Base-by-base conservation (phyloP, 1,284 basidiomycete genomes). In the Apiotrichum laibachii region DNA sequence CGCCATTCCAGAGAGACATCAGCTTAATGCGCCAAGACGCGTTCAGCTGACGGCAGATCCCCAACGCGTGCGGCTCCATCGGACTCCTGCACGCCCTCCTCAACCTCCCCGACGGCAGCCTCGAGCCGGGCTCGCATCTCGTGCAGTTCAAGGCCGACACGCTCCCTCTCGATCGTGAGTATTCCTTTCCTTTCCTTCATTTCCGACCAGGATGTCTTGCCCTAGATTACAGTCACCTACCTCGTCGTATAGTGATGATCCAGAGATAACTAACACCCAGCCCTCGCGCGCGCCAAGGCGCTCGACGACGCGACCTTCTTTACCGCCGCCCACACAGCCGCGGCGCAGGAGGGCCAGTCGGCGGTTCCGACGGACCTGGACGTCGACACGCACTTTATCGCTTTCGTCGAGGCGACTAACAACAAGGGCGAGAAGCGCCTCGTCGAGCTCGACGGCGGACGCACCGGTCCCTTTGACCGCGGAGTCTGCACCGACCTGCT, bases 1-100 rank as follows among this genome's bases (percentile, higher is more conserved):
- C n/a, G n/a, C n/a, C n/a, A n/a, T n/a, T n/a, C n/a, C n/a, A n/a
- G n/a, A n/a, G n/a, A n/a, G n/a, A n/a, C n/a, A n/a, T n/a, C n/a
- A n/a, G n/a, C n/a, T n/a, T n/a, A n/a, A n/a, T n/a, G n/a, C n/a
- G n/a, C n/a, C n/a, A n/a, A n/a, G n/a, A n/a, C 18, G 11, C 10
- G 13, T 15, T 21, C 31, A 39, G 13, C 55, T 57, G 47, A 57
- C 19, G 4, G 8, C 56, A 91, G 89, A 92, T 93, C 60, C 77
- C 82, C 1, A 93, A 93, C 71, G 91, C 92, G 0, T 94, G 92
- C 68, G 92, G 92, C 2, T 92, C 91, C 0, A 92, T 94, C 68
- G 92, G 87, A 0, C 80, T 95, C 10, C 80, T 95, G 15, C 92
- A 95, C 71, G 85, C 89, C 5, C 65, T 79, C 33, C 64, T 78